Evolutionary conservation across 208 protist genomes (phyloP).

Genomic region (Strigomonas culicis): DNA sequence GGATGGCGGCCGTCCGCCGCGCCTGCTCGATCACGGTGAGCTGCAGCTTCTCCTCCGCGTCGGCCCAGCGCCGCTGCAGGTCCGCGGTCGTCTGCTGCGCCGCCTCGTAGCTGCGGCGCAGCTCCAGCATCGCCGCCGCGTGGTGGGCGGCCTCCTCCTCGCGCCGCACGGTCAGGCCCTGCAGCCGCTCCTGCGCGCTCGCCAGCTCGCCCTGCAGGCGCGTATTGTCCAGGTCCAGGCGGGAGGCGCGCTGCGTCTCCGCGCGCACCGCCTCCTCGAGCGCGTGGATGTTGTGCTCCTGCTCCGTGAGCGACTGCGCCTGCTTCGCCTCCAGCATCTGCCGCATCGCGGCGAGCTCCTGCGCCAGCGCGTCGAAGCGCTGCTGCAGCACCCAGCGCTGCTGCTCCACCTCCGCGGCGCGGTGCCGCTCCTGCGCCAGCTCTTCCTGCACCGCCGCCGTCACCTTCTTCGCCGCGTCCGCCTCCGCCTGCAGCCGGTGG

Average conservation of each 20-base stretch:
- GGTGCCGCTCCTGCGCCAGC: slow-evolving; percentile 22
- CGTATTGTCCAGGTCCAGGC: slow-evolving; percentile 57
- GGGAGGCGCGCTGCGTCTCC: slow-evolving; percentile 31
- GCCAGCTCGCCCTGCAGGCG: slow-evolving; percentile 53
- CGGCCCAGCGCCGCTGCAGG: slow-evolving; percentile 12
- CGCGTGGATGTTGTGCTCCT: slow-evolving; percentile 36
- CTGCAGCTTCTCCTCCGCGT: slow-evolving; percentile 30
- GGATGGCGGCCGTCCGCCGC: slow-evolving; percentile 23
- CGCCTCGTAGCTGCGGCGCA: slow-evolving; percentile 31
- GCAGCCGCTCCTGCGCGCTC: slow-evolving; percentile 50
- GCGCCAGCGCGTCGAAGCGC: slow-evolving; percentile 20
- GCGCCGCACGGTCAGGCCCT: slow-evolving; percentile 30
- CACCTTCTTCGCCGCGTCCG: slow-evolving; percentile 22
- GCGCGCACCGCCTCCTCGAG: slow-evolving; percentile 53
- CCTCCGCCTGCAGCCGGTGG: slow-evolving; percentile 40
- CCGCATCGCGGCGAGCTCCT: slow-evolving; percentile 22
- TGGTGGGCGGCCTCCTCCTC: slow-evolving; percentile 47
- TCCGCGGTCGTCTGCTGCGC: slow-evolving; percentile 19
- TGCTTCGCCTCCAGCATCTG: slow-evolving; percentile 29
- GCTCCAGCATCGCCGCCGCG: slow-evolving; percentile 33
- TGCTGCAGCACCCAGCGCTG: slow-evolving; percentile 27
- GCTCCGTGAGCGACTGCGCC: slow-evolving; percentile 25
- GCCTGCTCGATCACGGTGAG: slow-evolving; percentile 23
- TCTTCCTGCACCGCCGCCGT: slow-evolving; percentile 23
- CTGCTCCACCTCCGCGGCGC: slow-evolving; percentile 22